Evolutionary conservation across 1,284 basidiomycete species (phyloP).

Genomic region (Ceratobasidium sp.): DNA sequence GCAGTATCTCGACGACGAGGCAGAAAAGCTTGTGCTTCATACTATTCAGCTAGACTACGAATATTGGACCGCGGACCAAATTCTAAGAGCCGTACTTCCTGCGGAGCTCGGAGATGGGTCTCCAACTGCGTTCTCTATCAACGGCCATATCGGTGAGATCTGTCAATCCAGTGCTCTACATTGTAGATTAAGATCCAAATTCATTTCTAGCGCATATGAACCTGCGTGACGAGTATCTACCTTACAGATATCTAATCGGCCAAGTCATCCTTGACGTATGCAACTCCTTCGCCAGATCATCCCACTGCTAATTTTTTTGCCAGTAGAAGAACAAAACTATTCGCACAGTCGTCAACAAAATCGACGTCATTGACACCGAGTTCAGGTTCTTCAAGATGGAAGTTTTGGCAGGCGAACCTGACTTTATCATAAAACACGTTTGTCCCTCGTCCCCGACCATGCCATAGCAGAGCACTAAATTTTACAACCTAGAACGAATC

Average conservation of each 20-base stretch:
- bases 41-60: slow-evolving; percentile 79
- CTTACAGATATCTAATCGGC: slow-evolving; percentile 92
- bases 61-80: slow-evolving; percentile 92
- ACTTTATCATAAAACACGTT: slow-evolving; percentile 89
- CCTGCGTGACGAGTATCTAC: slow-evolving; percentile 89
- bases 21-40: slow-evolving; percentile 70
- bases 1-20: slow-evolving; percentile 68
- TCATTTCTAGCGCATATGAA: slow-evolving; percentile 83
- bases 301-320: slow-evolving; percentile 24
- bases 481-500: slow-evolving; percentile 74
- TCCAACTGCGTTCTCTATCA: slow-evolving; percentile 88
- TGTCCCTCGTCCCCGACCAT: slow-evolving; percentile 52
- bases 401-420: slow-evolving; percentile 88
- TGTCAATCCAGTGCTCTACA: not conserved
- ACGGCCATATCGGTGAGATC: slow-evolving; percentile 88
- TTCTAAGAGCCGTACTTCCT: slow-evolving; percentile 84
- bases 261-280: slow-evolving; percentile 91
- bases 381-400: slow-evolving; percentile 99
- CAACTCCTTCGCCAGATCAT: slow-evolving; percentile 46
- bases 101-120: slow-evolving; percentile 79
- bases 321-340: slow-evolving; percentile 84
- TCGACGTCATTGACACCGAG: slow-evolving; percentile 86
- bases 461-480: not conserved
- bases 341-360: slow-evolving; percentile 95
- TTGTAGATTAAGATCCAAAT: not conserved